Conservation (phyloP, 352 stramenopile species). For the Aphanomyces invadans region DNA sequence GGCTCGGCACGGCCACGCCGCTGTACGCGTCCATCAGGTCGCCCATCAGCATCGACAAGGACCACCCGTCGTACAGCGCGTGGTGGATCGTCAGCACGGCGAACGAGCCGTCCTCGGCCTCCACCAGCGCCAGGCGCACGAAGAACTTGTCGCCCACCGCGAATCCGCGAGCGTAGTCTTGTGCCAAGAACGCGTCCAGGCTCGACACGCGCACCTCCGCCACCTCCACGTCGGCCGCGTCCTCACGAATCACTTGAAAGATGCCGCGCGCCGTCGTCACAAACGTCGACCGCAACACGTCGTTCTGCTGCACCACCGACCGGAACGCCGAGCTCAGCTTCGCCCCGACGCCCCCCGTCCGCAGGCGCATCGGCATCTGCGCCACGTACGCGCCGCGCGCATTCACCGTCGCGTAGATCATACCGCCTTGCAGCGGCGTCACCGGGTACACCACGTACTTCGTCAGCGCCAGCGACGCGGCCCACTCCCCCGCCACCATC, state of each 20-base stretch:
- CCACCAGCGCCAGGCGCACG: background rate
- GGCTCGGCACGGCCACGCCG: background rate
- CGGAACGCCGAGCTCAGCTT: background rate
- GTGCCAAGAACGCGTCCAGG: background rate
- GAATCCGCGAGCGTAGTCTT: background rate
- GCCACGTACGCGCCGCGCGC: background rate
- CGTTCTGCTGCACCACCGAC: background rate
- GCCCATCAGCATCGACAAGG: background rate
- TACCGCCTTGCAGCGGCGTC: background rate
- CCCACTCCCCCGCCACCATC: background rate
- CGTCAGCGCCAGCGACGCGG: too few relatives aligned
- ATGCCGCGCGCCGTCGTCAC: background rate
- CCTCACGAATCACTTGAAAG: background rate
- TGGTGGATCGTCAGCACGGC: slow-evolving; percentile 9
- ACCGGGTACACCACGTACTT: background rate
- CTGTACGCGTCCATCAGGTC: background rate
- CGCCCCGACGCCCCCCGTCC: background rate
- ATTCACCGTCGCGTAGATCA: background rate
- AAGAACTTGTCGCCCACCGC: background rate
- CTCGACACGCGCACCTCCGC: background rate
- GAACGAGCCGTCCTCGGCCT: background rate
- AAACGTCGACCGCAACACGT: background rate
- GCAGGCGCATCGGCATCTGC: background rate
- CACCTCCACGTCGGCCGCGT: background rate
- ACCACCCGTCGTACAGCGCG: slow-evolving; percentile 4